A percentile compares a stretch with the other conserved stretches of the same genome.
Evolutionary conservation across 2,329 filamentous ascomycete genomes (phyloP).

Genomic region (Beauveria sp.): DNA sequence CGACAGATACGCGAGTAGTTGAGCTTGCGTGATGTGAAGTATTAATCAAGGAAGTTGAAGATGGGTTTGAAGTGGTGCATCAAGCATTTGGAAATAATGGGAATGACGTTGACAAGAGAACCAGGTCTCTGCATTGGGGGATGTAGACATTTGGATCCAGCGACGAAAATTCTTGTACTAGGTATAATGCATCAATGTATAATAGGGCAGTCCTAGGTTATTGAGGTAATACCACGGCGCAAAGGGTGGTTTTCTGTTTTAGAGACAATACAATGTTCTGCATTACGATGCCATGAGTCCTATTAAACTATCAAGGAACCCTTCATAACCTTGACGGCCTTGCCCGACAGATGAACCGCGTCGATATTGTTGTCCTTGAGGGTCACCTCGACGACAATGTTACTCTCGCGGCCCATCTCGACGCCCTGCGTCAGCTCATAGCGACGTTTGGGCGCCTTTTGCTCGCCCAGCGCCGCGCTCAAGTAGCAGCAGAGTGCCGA

Average conservation of each 20-base stretch:
- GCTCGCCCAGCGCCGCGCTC: constrained; percentile 31
- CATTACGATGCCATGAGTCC: not conserved
- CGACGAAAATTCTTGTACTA: constrained; percentile 14
- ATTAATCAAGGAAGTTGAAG: not conserved
- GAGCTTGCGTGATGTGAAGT: not conserved
- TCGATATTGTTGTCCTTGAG: constrained; percentile 24
- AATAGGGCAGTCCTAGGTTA: constrained; percentile 24
- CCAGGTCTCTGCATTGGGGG: constrained; percentile 10
- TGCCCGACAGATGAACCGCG: constrained; percentile 26
- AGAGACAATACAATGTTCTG: not conserved
- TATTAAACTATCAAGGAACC: constrained; percentile 23
- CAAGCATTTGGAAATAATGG: constrained; percentile 4
- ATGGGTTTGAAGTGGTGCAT: not conserved
- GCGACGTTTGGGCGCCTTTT: constrained; percentile 24
- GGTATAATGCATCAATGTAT: constrained; percentile 32
- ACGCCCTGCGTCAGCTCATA: constrained; percentile 58
- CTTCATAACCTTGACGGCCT: constrained; percentile 28
- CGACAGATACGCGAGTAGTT: not conserved
- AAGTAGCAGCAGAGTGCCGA: constrained; percentile 49
- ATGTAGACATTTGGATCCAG: constrained; percentile 1
- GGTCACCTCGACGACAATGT: constrained; percentile 40
- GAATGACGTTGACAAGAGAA: constrained; percentile 2
- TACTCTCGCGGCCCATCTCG: constrained; percentile 56
- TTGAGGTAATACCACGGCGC: constrained; percentile 18
- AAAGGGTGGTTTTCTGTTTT: constrained; percentile 13